Conservation (phyloP, 2,329 filamentous ascomycete genomes). For the Daldinia sp. region DNA sequence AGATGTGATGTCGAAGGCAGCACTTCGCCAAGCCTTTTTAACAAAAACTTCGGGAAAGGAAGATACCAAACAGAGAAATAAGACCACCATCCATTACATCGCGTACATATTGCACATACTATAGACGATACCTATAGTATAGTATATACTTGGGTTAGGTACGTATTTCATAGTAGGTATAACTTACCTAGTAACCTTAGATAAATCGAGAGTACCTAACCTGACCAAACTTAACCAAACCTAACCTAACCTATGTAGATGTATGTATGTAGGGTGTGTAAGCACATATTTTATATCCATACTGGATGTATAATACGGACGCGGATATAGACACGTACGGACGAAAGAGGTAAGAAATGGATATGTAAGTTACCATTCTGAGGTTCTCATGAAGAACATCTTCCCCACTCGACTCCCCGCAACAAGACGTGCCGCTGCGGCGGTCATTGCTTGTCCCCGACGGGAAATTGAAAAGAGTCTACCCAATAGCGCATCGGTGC, state of each 20-base stretch:
- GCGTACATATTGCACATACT: slow-evolving; percentile 10
- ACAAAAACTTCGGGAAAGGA: slow-evolving; percentile 11
- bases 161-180: no score
- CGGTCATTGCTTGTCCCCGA: slow-evolving; percentile 11
- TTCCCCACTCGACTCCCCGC: slow-evolving; percentile 11
- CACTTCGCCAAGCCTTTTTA: slow-evolving; percentile 8
- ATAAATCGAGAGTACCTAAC: no score
- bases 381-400: slow-evolving; percentile 4
- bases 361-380: slow-evolving; percentile 14
- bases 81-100: neutral
- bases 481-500: neutral
- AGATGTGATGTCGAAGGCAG: slow-evolving; percentile 32
- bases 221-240: no score
- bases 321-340: neutral
- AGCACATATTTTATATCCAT: neutral
- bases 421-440: slow-evolving; percentile 10
- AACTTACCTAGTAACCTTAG: no score
- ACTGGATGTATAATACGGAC: neutral
- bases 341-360: neutral
- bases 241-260: no score
- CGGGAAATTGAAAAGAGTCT: neutral
- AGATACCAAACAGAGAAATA: slow-evolving; percentile 1
- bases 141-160: no score
- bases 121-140: slow-evolving; percentile 6
- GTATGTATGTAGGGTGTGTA: neutral